Conservation (phyloP, 352 stramenopile species). For the Salisapilia sapeloensis region DNA sequence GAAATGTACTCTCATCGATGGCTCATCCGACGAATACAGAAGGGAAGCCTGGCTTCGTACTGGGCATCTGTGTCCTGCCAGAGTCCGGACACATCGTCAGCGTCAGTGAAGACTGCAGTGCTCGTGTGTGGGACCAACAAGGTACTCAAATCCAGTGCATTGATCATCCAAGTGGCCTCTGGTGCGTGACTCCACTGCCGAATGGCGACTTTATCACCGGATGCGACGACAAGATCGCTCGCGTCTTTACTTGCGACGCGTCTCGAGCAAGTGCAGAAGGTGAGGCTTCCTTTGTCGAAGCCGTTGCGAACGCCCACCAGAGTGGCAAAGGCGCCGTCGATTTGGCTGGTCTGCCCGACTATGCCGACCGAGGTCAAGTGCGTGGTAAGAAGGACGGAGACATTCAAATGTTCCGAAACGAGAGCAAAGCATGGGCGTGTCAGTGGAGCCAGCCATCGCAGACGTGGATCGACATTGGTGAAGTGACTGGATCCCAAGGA, state of each 20-base stretch:
- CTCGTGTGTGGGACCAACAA: slow-evolving; percentile 44
- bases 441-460: slow-evolving; percentile 84
- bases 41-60: slow-evolving; percentile 69
- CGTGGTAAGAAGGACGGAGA: slow-evolving; percentile 83
- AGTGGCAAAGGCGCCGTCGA: slow-evolving; percentile 85
- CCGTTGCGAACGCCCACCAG: slow-evolving; percentile 37
- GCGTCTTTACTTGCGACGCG: slow-evolving; percentile 82
- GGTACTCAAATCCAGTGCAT: slow-evolving; percentile 54
- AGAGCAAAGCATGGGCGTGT: slow-evolving; percentile 85
- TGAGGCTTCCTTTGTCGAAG: slow-evolving; percentile 41
- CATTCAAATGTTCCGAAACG: slow-evolving; percentile 94
- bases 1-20: slow-evolving; percentile 39
- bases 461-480: slow-evolving; percentile 90
- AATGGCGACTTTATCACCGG: slow-evolving; percentile 87
- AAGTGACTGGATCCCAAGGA: slow-evolving; percentile 79
- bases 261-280: slow-evolving; percentile 43
- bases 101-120: slow-evolving; percentile 72
- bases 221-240: slow-evolving; percentile 86
- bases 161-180: slow-evolving; percentile 71
- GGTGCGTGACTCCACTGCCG: slow-evolving; percentile 58
- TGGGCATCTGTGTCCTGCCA: slow-evolving; percentile 43
- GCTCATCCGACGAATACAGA: slow-evolving; percentile 62
- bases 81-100: slow-evolving; percentile 36
- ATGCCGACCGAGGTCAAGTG: slow-evolving; percentile 67
- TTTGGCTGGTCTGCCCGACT: slow-evolving; percentile 88